These are phyloP conservation scores for Candida pseudofarinosa DNA, from an alignment of 805 yeast genomes.

Conservation along the genomic window DNA sequence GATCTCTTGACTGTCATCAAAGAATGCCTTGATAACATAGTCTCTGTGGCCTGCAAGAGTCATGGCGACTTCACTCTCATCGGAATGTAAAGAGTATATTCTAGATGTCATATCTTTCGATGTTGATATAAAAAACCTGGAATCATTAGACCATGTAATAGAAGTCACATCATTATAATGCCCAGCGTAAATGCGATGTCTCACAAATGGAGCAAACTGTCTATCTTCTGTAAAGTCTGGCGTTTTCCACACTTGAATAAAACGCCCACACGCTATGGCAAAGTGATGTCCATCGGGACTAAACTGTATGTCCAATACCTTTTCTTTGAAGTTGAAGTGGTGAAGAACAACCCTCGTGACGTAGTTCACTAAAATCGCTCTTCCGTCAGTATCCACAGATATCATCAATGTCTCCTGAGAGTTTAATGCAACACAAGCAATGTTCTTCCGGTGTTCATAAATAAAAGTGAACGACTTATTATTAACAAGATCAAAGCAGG, in stretches of 20 bases:
- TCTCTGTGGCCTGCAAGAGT: slow-evolving; percentile 92
- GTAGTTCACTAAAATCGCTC: slow-evolving; percentile 88
- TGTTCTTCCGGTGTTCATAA: slow-evolving; percentile 88
- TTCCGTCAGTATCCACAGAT: slow-evolving; percentile 85
- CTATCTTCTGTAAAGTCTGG: slow-evolving; percentile 78
- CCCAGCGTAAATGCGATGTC: slow-evolving; percentile 87
- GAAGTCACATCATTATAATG: slow-evolving; percentile 80
- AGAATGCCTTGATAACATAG: slow-evolving; percentile 81
- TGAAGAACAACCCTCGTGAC: slow-evolving; percentile 80
- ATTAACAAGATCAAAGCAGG: slow-evolving; percentile 80
- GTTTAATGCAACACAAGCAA: slow-evolving; percentile 76
- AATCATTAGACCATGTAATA: slow-evolving; percentile 85
- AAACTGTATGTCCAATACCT: slow-evolving; percentile 70
- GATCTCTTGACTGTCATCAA: slow-evolving; percentile 80
- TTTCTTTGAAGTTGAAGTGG: slow-evolving; percentile 88
- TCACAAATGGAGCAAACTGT: slow-evolving; percentile 93
- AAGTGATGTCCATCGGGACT: slow-evolving; percentile 85
- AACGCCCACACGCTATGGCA: slow-evolving; percentile 80
- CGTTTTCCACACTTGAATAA: slow-evolving; percentile 90
- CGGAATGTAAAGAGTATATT: slow-evolving; percentile 70
- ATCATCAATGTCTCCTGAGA: slow-evolving; percentile 74
- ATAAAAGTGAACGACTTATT: slow-evolving; percentile 84
- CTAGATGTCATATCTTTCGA: slow-evolving; percentile 89
- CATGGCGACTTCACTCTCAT: slow-evolving; percentile 69
- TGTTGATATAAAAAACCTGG: slow-evolving; percentile 80